Base-by-base conservation (phyloP, 148 eudicot species). In the Rhododendron molle region DNA sequence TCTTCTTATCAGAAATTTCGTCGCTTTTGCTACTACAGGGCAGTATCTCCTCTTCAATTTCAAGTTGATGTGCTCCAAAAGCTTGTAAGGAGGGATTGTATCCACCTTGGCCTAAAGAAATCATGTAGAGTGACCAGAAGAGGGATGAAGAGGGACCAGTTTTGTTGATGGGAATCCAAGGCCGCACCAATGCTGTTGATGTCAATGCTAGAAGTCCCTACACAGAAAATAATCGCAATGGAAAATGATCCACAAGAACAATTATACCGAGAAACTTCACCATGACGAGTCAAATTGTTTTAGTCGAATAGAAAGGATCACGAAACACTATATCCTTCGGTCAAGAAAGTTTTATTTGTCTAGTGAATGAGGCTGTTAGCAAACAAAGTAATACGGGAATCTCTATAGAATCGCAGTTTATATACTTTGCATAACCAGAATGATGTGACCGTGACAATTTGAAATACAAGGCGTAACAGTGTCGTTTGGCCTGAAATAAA, bases 61-160 rank as follows among this genome's bases (percentile, higher is more conserved):
- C 95, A 14, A 92, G 92, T 78, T 95, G 99, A 28, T 94, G 98
- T 2, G 97, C 99, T 30, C 94, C 99, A 23, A 97, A 94, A 78
- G 98, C 92, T 89, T 97, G 99, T 73, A 97, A 79, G 38, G 99
- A 94, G 0, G 99, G 96, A 84, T 97, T 97, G 87, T 93, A 97
- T 1, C 98, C 98, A 8, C 94, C 98, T 90, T 90, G 94, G 58
- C 98, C 99, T 3, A 95, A 82, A 3, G 99, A 97, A 46, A 97
- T 92, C 77, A 95, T 47, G 84, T 91, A 94, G 34, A 97, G 98
- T 5, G 96, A 95, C 89, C 90, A 90, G 36, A 90, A 90, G 56
- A 95, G 90, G 78, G 90, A 91, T 38, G 92, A 34, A 18, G 90
- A 84, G 4, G 96, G 90, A 40, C 80, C 84, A 21, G 81, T 78